These are phyloP conservation scores for Aegilops sharonensis DNA, from an alignment of 176 grass and related monocot genomes.

Conservation along the genomic window DNA sequence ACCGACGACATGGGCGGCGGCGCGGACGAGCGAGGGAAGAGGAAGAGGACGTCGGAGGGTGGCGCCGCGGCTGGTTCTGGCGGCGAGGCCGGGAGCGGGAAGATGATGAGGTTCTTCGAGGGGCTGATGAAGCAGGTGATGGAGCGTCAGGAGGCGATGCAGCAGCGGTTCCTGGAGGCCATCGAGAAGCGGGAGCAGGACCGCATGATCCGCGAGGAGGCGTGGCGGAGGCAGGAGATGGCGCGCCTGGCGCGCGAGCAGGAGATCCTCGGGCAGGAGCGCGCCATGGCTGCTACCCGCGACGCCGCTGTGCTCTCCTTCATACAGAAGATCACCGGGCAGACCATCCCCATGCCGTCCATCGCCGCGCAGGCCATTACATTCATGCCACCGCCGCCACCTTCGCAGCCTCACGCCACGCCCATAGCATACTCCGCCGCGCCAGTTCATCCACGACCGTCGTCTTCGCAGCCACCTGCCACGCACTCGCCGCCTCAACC, in stretches of 20 bases:
- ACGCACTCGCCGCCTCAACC: constrained; percentile 30
- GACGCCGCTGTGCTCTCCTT: constrained; percentile 86
- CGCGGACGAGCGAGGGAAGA: constrained; percentile 53
- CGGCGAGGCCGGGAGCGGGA: constrained; percentile 26
- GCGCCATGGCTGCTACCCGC: constrained; percentile 81
- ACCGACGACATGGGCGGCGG: constrained; percentile 44
- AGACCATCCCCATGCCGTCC: constrained; percentile 62
- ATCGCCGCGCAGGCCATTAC: constrained; percentile 46
- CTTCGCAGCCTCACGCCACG: not conserved
- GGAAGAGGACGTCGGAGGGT: constrained; percentile 47
- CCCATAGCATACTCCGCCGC: not conserved
- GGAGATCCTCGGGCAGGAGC: constrained; percentile 86
- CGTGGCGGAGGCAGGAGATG: constrained; percentile 96
- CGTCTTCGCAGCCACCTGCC: not conserved
- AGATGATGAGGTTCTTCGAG: constrained; percentile 95
- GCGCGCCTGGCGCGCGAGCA: constrained; percentile 73
- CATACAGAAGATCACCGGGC: constrained; percentile 94
- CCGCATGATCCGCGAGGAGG: constrained; percentile 94
- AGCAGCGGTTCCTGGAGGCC: constrained; percentile 80
- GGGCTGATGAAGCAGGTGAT: constrained; percentile 87
- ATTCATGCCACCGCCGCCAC: constrained; percentile 34
- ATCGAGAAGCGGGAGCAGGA: constrained; percentile 95
- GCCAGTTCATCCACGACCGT: not conserved
- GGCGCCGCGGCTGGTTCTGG: constrained; percentile 1
- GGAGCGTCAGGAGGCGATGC: constrained; percentile 97